These are phyloP conservation scores for Wakefieldia striispora DNA, from an alignment of 768 basidiomycete species.

Conservation along the genomic window DNA sequence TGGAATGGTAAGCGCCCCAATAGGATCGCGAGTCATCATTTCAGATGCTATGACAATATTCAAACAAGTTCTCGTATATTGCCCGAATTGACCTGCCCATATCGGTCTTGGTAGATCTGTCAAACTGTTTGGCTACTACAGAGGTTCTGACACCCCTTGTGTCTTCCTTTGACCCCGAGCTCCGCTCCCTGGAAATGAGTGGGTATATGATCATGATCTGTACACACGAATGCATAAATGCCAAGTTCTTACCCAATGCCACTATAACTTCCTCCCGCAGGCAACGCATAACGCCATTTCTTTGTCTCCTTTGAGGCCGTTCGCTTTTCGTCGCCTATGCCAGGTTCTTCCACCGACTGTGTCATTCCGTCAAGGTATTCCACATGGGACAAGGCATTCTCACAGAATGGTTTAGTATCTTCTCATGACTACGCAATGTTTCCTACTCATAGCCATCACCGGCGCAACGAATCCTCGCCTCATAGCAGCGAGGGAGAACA, in stretches of 20 bases:
- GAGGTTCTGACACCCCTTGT: slow-evolving; percentile 35
- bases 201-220: slow-evolving; percentile 35
- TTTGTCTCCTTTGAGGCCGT: slow-evolving; percentile 22
- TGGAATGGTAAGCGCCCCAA: slow-evolving; percentile 29
- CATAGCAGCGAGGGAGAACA: slow-evolving; percentile 28
- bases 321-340: slow-evolving; percentile 29
- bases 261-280: slow-evolving; percentile 30
- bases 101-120: slow-evolving; percentile 37
- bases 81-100: slow-evolving; percentile 30
- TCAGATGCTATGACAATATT: slow-evolving; percentile 23
- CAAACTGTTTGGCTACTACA: slow-evolving; percentile 32
- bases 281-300: slow-evolving; percentile 19
- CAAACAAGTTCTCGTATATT: slow-evolving; percentile 32
- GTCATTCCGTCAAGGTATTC: slow-evolving; percentile 30
- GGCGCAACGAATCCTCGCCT: slow-evolving; percentile 19
- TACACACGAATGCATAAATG: slow-evolving; percentile 38
- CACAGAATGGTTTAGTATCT: slow-evolving; percentile 39
- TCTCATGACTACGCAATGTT: slow-evolving; percentile 34
- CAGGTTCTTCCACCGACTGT: slow-evolving; percentile 26
- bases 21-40: slow-evolving; percentile 22
- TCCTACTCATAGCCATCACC: slow-evolving; percentile 32
- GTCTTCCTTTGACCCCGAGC: slow-evolving; percentile 40
- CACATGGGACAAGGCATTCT: slow-evolving; percentile 35
- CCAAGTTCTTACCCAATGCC: slow-evolving; percentile 34
- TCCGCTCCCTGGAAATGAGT: slow-evolving; percentile 41